phyloP scores from a whole-genome alignment of 768 basidiomycete genomes.

The Lanmaoa rubissima region DNA sequence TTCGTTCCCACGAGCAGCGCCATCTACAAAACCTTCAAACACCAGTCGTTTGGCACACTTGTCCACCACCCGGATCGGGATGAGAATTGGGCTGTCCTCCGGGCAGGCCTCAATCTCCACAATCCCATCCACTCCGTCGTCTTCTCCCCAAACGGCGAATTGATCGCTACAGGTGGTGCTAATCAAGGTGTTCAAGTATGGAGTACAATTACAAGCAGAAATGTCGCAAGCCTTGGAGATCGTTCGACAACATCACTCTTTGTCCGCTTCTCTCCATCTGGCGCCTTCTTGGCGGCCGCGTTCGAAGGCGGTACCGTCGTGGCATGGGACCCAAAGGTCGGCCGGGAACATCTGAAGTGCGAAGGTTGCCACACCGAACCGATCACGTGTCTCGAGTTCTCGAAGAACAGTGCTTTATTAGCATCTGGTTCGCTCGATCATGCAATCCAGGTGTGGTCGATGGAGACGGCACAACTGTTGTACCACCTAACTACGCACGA shows the following conservation, averaged over 20 bases:
- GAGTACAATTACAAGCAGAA: conserved; percentile 19
- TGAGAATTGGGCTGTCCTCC: not conserved
- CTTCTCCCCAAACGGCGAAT: conserved; percentile 10
- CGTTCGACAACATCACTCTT: conserved; percentile 3
- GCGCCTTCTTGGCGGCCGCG: conserved; percentile 17
- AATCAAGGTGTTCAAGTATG: conserved; percentile 24
- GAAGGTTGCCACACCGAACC: conserved; percentile 8
- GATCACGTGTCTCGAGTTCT: conserved; percentile 23
- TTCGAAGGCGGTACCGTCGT: conserved; percentile 16
- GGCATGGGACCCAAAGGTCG: conserved; percentile 22
- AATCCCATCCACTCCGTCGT: conserved; percentile 13
- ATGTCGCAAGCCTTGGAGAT: conserved; percentile 20
- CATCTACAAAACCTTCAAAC: conserved; percentile 10
- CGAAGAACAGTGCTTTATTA: conserved; percentile 7
- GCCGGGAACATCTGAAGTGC: conserved; percentile 17
- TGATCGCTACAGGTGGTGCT: conserved; percentile 15
- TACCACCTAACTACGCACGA: conserved; percentile 15
- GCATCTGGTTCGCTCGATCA: conserved; percentile 20
- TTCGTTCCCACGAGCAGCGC: not conserved
- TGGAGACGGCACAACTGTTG: conserved; percentile 11
- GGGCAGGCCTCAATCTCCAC: not conserved
- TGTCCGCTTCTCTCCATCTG: conserved; percentile 22
- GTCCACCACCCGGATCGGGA: not conserved
- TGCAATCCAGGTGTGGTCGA: conserved; percentile 24
- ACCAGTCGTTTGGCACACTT: conserved; percentile 2